These are phyloP conservation scores for Pueraria montana DNA, from an alignment of 306 rosid genomes.

Conservation along the genomic window DNA sequence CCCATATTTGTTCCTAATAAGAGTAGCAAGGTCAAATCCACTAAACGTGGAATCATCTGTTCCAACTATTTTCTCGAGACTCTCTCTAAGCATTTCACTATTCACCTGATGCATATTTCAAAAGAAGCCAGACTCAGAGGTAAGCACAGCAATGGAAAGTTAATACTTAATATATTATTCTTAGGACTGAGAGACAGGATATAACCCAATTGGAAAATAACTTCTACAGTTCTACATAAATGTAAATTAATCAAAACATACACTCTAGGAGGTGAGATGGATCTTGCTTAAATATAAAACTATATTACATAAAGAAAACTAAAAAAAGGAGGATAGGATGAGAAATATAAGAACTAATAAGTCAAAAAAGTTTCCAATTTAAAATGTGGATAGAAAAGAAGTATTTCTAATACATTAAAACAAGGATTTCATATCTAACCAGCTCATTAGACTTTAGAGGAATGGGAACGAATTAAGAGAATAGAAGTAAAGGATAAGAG, in stretches of 20 bases:
- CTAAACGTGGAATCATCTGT: constrained; percentile 85
- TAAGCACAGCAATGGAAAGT: not conserved
- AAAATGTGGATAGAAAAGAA: not conserved
- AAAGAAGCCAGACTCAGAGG: constrained; percentile 28
- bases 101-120: constrained; percentile 59
- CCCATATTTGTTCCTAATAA: constrained; percentile 92
- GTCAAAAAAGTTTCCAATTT: not conserved
- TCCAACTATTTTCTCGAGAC: constrained; percentile 88
- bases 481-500: no score
- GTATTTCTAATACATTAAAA: not conserved
- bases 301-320: not conserved
- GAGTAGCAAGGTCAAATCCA: constrained; percentile 95
- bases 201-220: not conserved
- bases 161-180: not conserved
- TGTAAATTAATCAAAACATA: constrained; percentile 9
- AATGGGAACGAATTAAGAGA: not conserved
- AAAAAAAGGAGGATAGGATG: not conserved
- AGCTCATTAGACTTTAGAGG: not conserved
- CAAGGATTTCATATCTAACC: constrained; percentile 29
- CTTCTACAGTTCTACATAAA: constrained; percentile 4
- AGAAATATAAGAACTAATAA: not conserved
- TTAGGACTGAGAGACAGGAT: not conserved
- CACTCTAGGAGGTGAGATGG: not conserved
- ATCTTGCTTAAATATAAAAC: not conserved
- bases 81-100: constrained; percentile 70